Evolutionary conservation across 2,329 filamentous ascomycete genomes (phyloP).

Genomic region (Pyricularia sp.): DNA sequence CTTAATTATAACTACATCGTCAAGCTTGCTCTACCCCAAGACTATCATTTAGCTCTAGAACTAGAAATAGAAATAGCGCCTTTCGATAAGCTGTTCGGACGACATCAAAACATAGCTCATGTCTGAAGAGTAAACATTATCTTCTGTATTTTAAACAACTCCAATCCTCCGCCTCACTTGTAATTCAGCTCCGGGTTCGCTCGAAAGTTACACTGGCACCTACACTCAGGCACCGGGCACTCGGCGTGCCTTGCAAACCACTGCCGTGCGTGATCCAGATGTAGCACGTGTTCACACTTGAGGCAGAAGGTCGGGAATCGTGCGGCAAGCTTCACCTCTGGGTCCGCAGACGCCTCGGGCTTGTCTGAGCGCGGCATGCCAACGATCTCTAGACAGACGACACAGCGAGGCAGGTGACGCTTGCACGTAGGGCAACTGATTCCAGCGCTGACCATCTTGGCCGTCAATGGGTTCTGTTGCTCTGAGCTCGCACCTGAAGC

Average conservation of each 20-base stretch:
- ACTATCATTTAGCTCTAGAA: not conserved
- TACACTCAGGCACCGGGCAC: conserved; percentile 56
- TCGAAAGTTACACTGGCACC: conserved; percentile 49
- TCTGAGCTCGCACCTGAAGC: conserved; percentile 5
- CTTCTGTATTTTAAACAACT: not conserved
- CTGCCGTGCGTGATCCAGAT: conserved; percentile 52
- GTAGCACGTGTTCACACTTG: conserved; percentile 53
- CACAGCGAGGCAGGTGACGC: conserved; percentile 52
- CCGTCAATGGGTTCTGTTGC: conserved; percentile 39
- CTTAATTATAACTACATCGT: not conserved
- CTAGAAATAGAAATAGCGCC: too few species aligned
- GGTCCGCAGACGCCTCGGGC: conserved; percentile 37
- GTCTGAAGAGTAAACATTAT: not conserved
- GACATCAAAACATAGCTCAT: not conserved
- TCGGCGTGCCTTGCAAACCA: conserved; percentile 55
- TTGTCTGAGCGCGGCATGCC: conserved; percentile 49
- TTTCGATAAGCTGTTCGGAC: not conserved
- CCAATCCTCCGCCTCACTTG: conserved; percentile 15
- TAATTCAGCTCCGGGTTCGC: conserved; percentile 48
- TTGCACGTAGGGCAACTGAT: conserved; percentile 55
- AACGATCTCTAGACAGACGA: conserved; percentile 54
- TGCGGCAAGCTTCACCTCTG: conserved; percentile 32
- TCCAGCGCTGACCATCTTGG: conserved; percentile 42
- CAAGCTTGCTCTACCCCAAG: not conserved
- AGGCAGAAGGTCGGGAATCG: conserved; percentile 58